Conservation (phyloP, 441 rosid species). For the Lepidium campestre region DNA sequence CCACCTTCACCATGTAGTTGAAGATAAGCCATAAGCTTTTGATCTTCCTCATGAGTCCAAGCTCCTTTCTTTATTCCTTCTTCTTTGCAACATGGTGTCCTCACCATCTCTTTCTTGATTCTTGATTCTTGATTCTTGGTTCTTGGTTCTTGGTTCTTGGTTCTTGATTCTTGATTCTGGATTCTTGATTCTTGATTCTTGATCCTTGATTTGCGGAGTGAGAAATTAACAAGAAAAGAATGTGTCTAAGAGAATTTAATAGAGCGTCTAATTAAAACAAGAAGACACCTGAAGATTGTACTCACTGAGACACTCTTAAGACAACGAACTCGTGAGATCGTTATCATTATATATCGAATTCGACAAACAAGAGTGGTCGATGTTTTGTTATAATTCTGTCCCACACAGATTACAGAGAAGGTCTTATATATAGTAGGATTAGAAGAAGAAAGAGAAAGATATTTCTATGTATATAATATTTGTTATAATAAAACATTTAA, state of each 20-base stretch:
- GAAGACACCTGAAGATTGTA: constrained; percentile 24
- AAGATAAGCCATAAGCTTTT: constrained; percentile 40
- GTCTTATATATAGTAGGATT: constrained; percentile 14
- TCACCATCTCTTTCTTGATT: constrained; percentile 25
- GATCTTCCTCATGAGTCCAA: constrained; percentile 43
- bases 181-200: no score
- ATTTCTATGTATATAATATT: background rate
- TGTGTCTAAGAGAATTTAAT: constrained; percentile 14
- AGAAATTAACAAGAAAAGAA: background rate
- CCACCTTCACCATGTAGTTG: constrained; percentile 45
- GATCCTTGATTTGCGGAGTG: no score
- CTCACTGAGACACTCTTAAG: constrained; percentile 26
- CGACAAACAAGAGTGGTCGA: background rate
- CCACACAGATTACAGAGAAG: background rate
- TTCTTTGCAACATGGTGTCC: constrained; percentile 41
- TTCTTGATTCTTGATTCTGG: no score
- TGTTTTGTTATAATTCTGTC: background rate
- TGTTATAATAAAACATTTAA: background rate
- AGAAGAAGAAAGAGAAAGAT: background rate
- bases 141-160: no score
- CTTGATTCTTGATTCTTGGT: constrained; percentile 1
- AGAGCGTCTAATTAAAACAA: constrained; percentile 28
- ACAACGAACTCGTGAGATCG: constrained; percentile 14
- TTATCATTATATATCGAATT: constrained; percentile 3
- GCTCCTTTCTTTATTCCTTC: constrained; percentile 50